Base-by-base conservation (phyloP, 352 stramenopile genomes). In the Globisporangium viniferum region DNA sequence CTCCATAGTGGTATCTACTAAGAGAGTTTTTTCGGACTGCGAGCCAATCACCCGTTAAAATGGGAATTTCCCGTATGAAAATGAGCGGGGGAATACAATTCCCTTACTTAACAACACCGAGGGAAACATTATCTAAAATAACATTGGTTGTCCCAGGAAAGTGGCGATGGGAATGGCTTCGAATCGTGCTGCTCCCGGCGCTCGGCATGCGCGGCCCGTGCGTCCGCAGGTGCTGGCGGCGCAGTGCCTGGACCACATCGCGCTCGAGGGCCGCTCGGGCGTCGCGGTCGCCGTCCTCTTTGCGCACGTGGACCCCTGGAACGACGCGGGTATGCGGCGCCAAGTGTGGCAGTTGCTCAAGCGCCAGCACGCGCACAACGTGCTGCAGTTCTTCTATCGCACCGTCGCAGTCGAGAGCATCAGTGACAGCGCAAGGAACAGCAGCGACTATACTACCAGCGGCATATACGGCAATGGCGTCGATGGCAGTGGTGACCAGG, bases 231-330 rank as follows among this genome's bases (percentile, higher is more conserved):
- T 81, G 71, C 73, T 93, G 51, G 79, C 79, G 46, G 83, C 83
- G 39, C 73, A 75, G 4, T 86, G 79, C 44, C 78, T 92, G 70
- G 83, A 93, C 70, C 68, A 86, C 67, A 73, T 92, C 27, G 79
- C 86, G 31, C 73, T 92, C 0, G 86, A 90, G 67, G 83, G 86
- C 14, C 63, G 72, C 29, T 57, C 67, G 0, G 86, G 86, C 18
- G 56, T 90, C 10, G 73, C 77, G 2, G 41, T 93, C 0, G 48
- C 64, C 8, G 62, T 59, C 8, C 54, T 93, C 4, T 78, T 93
- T 55, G 71, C 74, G 24, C 70, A 62, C 15, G 64, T 88, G 9
- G 81, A 91, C 9, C 75, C 80, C 7, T 60, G 18, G 15, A 57
- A 70, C 56, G 85, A 93, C 70, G 41, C 24, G 31, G 49, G 51